Conservation (phyloP, 768 basidiomycete species). For the Pulveroboletus frians region DNA sequence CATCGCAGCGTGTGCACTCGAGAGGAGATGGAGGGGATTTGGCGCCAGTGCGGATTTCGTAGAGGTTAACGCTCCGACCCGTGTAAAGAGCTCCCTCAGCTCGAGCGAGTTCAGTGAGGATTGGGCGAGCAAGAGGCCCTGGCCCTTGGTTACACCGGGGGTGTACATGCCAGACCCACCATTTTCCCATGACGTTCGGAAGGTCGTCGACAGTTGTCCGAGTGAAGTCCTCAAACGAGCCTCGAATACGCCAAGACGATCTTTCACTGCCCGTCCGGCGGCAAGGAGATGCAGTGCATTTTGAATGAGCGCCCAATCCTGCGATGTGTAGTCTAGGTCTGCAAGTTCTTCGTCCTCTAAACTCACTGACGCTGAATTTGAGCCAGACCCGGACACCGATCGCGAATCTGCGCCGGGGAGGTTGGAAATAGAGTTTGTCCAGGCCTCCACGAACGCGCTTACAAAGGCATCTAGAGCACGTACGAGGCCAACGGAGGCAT, state of each 20-base stretch:
- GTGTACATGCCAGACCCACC: slow-evolving; percentile 46
- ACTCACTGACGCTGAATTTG: slow-evolving; percentile 24
- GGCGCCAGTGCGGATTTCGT: slow-evolving; percentile 18
- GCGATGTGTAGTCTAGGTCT: slow-evolving; percentile 79
- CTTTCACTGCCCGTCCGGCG: slow-evolving; percentile 68
- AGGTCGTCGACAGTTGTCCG: slow-evolving; percentile 51
- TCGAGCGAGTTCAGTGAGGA: slow-evolving; percentile 81
- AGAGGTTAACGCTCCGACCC: slow-evolving; percentile 11
- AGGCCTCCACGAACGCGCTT: slow-evolving; percentile 61
- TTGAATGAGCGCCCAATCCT: slow-evolving; percentile 90
- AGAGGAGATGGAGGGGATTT: slow-evolving; percentile 52
- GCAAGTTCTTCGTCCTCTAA: slow-evolving; percentile 55
- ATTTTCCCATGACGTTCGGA: slow-evolving; percentile 54
- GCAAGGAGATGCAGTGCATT: slow-evolving; percentile 75
- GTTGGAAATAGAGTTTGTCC: slow-evolving; percentile 48
- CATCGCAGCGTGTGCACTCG: slow-evolving; percentile 50
- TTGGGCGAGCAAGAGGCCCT: slow-evolving; percentile 71
- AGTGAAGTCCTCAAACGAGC: slow-evolving; percentile 56
- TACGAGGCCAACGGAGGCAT: slow-evolving; percentile 70
- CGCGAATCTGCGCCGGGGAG: slow-evolving; percentile 30
- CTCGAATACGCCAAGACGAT: slow-evolving; percentile 68
- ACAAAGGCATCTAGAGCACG: slow-evolving; percentile 70
- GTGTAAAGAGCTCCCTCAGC: slow-evolving; percentile 40
- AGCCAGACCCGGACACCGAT: slow-evolving; percentile 27
- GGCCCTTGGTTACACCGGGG: slow-evolving; percentile 58